A percentile compares a stretch with the other conserved stretches of the same genome.
phyloP scores from a whole-genome alignment of 2,329 filamentous ascomycete species.

The Neofusicoccum cordaticola region DNA sequence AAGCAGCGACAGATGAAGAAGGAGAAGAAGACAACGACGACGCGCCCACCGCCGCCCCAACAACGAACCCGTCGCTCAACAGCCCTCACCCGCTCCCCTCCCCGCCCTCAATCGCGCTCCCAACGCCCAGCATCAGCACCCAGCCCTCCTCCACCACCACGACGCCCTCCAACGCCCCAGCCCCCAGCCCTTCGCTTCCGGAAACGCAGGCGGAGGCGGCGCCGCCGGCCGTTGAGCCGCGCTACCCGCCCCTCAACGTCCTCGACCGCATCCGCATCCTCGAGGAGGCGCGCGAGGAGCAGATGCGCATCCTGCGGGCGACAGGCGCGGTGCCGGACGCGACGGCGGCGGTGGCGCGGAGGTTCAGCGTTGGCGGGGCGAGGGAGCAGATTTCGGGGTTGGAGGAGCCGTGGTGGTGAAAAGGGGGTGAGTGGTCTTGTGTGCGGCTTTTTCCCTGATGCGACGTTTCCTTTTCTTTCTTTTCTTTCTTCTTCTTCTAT shows the following conservation, averaged over 20 bases:
- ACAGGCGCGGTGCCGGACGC: background rate
- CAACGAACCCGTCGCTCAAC: background rate
- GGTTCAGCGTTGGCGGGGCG: background rate
- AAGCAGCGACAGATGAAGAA: background rate
- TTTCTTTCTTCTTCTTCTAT: background rate
- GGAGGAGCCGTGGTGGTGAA: conserved; percentile 11
- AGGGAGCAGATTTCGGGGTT: conserved; percentile 12
- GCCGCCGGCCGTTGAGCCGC: background rate
- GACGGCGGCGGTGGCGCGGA: background rate
- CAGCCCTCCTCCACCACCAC: background rate
- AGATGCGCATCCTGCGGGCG: background rate
- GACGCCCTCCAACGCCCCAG: too few species aligned
- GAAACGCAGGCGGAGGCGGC: background rate
- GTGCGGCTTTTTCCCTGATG: too few species aligned
- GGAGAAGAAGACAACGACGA: background rate
- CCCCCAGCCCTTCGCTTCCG: too few species aligned
- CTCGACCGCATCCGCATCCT: background rate
- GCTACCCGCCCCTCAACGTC: background rate
- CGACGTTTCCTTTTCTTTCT: background rate
- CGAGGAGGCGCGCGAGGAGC: conserved; percentile 5
- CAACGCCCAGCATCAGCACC: background rate
- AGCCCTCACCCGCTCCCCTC: background rate
- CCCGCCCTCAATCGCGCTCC: background rate
- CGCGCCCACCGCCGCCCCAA: too few species aligned
- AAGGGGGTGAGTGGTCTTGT: background rate